Evolutionary conservation across 2,329 filamentous ascomycete species (phyloP).

Genomic region (Laburnicola sp.): DNA sequence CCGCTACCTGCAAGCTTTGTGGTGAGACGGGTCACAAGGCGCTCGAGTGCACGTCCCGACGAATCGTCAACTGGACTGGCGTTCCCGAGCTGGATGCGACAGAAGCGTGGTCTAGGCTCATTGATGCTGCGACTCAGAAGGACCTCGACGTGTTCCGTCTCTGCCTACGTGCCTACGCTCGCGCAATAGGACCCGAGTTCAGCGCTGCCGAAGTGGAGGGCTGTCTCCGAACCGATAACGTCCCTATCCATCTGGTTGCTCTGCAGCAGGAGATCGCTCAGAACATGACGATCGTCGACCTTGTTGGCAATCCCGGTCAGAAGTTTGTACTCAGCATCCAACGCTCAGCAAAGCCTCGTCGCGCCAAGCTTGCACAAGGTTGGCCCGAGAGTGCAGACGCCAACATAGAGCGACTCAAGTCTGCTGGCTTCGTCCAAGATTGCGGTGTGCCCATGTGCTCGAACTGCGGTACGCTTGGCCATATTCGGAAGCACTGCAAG

Average conservation of each 20-base stretch:
- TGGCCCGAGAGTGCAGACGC: slow-evolving; percentile 65
- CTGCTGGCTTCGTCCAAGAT: slow-evolving; percentile 67
- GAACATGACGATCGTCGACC: slow-evolving; percentile 55
- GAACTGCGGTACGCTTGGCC: slow-evolving; percentile 68
- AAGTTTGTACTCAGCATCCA: slow-evolving; percentile 67
- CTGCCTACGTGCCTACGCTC: slow-evolving; percentile 53
- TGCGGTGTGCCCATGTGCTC: slow-evolving; percentile 62
- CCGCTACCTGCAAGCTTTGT: slow-evolving; percentile 60
- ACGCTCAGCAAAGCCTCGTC: slow-evolving; percentile 60
- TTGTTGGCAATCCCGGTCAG: slow-evolving; percentile 62
- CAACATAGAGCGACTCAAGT: slow-evolving; percentile 64
- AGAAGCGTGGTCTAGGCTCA: slow-evolving; percentile 56
- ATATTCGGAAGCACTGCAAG: slow-evolving; percentile 62
- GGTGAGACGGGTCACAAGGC: slow-evolving; percentile 53
- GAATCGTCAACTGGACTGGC: slow-evolving; percentile 38
- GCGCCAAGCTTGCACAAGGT: slow-evolving; percentile 54
- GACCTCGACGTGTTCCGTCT: slow-evolving; percentile 56
- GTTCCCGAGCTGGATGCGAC: slow-evolving; percentile 53
- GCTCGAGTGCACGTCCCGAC: slow-evolving; percentile 52
- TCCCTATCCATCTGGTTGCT: slow-evolving; percentile 57
- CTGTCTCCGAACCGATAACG: slow-evolving; percentile 53
- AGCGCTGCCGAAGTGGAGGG: slow-evolving; percentile 55
- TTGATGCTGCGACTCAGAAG: slow-evolving; percentile 52
- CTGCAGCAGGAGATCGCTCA: slow-evolving; percentile 50
- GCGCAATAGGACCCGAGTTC: slow-evolving; percentile 45